Base-by-base conservation (phyloP, 164 flowering plant species). In the Piper betle region DNA sequence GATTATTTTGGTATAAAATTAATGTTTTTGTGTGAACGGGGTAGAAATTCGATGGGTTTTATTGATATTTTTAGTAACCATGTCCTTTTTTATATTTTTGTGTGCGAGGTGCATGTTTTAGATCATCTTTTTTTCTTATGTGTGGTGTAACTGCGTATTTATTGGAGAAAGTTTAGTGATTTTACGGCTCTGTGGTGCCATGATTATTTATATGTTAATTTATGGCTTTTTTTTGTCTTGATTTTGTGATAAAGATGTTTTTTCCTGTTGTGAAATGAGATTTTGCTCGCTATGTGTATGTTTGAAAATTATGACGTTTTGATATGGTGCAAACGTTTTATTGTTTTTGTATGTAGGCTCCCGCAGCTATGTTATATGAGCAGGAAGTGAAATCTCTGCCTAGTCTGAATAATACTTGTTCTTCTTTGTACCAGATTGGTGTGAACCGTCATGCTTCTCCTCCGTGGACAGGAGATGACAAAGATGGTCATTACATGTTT, bases 381-480 rank as follows among this genome's bases (percentile, higher is more conserved):
- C 70, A 84, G 72, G 57, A 72, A 38, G 18, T 38, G 55, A 10
- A 62, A 72, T 20, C 50, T 71, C 82, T 39, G 79, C 71, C 71
- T 77, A 75, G 72, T 66, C 40, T 19, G 42, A 40, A 25, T 41
- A 39, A 33, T 55, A 72, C 50, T 0, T 80, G 64, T 67, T 63
- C 90, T 55, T 71, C 84, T 52, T 39, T 78, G 69, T 78, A 75
- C 71, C 78, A 70, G 67, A 76, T 80, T 62, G 79, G 75, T 25
- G 42, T 78, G 52, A 75, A 82, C 63, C 85, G 74, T 50, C 73
- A 73, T 73, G 84, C 72, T 43, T 88, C 97, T 6, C 91, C 97
- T 43, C 96, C 97, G 52, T 81, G 89, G 91, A 77, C 96, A 68
- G 80, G 75, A 16, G 97, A 91, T 75, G 91, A 91, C 71, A 84